Conservation (phyloP, 331 rosid genomes). For the Pyrus hybrid region DNA sequence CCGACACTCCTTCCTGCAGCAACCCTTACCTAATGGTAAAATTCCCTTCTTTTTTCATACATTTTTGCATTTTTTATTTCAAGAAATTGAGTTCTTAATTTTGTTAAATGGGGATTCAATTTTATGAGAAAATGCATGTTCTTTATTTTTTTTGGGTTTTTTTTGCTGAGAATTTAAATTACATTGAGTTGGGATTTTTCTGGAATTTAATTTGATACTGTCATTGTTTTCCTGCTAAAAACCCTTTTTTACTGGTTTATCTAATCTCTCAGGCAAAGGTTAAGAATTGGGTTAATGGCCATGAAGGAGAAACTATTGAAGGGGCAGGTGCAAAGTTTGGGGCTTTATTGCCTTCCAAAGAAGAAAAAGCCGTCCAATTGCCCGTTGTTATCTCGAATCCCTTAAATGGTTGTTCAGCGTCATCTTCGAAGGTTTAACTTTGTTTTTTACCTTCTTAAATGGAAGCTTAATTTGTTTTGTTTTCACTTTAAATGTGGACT, state of each 20-base stretch:
- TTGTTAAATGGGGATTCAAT: background rate
- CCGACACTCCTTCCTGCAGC: conserved; percentile 44
- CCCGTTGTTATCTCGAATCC: conserved; percentile 56
- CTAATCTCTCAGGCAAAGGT: conserved; percentile 50
- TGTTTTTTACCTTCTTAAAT: background rate
- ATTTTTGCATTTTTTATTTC: background rate
- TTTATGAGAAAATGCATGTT: background rate
- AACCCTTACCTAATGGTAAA: conserved; percentile 67
- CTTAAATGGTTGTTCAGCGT: conserved; percentile 48
- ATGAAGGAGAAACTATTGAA: conserved; percentile 25
- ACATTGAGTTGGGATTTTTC: background rate
- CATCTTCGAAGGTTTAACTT: conserved; percentile 47
- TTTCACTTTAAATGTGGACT: background rate
- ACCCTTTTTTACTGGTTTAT: background rate
- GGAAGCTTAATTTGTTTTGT: background rate
- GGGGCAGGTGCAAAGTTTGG: conserved; percentile 75
- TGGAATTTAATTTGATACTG: background rate
- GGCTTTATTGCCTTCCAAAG: conserved; percentile 41
- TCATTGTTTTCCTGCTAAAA: background rate
- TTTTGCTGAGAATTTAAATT: background rate
- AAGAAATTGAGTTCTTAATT: background rate
- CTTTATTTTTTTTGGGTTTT: no score
- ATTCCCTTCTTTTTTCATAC: background rate
- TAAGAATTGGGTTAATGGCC: conserved; percentile 54
- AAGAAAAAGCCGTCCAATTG: conserved; percentile 16